phyloP scores from a whole-genome alignment of 345 rosid species.

The Salix viminalis region DNA sequence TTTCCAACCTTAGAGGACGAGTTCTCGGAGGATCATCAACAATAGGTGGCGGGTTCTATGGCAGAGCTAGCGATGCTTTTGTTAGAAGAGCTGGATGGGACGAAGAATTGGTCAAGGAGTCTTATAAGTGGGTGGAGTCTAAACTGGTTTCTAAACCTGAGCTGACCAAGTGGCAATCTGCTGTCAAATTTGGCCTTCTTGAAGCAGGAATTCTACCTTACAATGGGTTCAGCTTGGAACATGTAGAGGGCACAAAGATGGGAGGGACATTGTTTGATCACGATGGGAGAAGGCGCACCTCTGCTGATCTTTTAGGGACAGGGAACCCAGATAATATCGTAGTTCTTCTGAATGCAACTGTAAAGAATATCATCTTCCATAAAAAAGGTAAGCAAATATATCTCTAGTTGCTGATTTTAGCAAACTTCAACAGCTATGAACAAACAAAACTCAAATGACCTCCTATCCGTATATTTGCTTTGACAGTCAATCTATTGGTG shows the following conservation, averaged over 20 bases:
- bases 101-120: conserved; percentile 47
- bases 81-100: conserved; percentile 56
- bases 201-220: conserved; percentile 70
- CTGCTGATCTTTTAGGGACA: conserved; percentile 62
- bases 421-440: no score
- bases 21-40: conserved; percentile 72
- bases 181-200: conserved; percentile 56
- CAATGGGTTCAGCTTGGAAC: conserved; percentile 63
- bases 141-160: conserved; percentile 51
- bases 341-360: conserved; percentile 61
- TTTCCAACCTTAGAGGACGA: conserved; percentile 45
- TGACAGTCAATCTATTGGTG: neutral
- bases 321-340: conserved; percentile 43
- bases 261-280: conserved; percentile 63
- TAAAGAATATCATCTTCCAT: conserved; percentile 44
- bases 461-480: neutral
- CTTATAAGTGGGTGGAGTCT: conserved; percentile 72
- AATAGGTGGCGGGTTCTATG: conserved; percentile 68
- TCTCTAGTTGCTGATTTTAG: neutral
- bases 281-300: conserved; percentile 53
- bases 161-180: conserved; percentile 65
- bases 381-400: conserved; percentile 22
- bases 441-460: no score
- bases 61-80: conserved; percentile 59
- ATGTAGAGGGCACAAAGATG: conserved; percentile 66